Evolutionary conservation across 2,329 filamentous ascomycete species (phyloP).

Genomic region (Penicillium sp.): DNA sequence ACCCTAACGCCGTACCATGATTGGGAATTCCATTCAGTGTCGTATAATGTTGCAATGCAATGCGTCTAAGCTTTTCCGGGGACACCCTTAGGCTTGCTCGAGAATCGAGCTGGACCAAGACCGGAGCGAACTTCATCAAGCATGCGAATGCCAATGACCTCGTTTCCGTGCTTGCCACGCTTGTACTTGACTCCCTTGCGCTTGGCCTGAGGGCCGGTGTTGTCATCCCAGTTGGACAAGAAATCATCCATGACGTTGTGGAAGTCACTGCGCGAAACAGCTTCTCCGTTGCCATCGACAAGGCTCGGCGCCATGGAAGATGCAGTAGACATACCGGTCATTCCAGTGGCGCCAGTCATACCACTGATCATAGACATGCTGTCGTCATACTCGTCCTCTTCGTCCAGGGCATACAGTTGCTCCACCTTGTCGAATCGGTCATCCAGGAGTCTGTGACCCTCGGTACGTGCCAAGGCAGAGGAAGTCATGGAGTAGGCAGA

Average conservation of each 20-base stretch:
- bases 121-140: constrained; percentile 84
- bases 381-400: constrained; percentile 55
- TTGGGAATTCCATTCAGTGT: constrained; percentile 22
- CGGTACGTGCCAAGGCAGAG: constrained; percentile 81
- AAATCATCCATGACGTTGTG: constrained; percentile 93
- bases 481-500: constrained; percentile 92
- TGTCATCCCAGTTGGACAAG: constrained; percentile 61
- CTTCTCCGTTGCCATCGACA: constrained; percentile 37
- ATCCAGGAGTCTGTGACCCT: constrained; percentile 81
- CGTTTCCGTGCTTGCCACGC: constrained; percentile 75
- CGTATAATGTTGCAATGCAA: constrained; percentile 20
- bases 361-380: constrained; percentile 53
- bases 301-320: constrained; percentile 64
- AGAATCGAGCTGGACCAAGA: constrained; percentile 72
- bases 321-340: constrained; percentile 54
- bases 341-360: constrained; percentile 56
- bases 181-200: constrained; percentile 53
- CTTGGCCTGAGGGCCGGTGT: constrained; percentile 43
- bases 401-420: constrained; percentile 70
- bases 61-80: constrained; percentile 32
- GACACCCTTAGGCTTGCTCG: constrained; percentile 20
- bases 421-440: constrained; percentile 90
- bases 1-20: constrained; percentile 26
- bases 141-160: constrained; percentile 80
- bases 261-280: constrained; percentile 73